These are phyloP conservation scores for Panaeolus cyanescens DNA, from an alignment of 768 basidiomycete genomes.

Conservation along the genomic window DNA sequence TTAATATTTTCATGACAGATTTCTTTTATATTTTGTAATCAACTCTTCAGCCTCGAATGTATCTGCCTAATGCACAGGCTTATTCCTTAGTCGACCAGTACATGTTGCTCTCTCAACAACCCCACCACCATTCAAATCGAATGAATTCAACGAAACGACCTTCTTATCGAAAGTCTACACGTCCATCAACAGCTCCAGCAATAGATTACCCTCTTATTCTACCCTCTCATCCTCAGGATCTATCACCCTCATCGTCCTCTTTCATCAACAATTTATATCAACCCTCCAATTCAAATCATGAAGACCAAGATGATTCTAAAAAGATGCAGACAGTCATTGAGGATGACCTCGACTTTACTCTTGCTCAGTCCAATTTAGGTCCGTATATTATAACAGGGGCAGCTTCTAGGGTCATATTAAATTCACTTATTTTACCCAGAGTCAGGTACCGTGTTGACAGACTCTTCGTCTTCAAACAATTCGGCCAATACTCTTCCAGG, in stretches of 20 bases:
- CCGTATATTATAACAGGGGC: background rate
- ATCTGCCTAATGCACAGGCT: background rate
- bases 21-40: background rate
- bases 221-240: background rate
- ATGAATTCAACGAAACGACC: background rate
- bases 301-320: constrained; percentile 5
- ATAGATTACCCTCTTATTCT: background rate
- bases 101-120: background rate
- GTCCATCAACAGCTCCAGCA: background rate
- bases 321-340: constrained; percentile 26
- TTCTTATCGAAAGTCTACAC: background rate
- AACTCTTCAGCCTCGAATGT: background rate
- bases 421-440: background rate
- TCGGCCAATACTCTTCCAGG: background rate
- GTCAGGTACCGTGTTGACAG: background rate
- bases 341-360: constrained; percentile 18
- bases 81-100: background rate
- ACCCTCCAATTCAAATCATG: background rate
- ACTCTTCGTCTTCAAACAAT: background rate
- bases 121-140: background rate
- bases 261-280: background rate
- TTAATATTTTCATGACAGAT: background rate
- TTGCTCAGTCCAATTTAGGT: constrained; percentile 1
- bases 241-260: background rate
- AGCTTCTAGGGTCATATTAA: background rate